Conservation (phyloP, 768 basidiomycete genomes). For the Pulveroboletus ravenelii region DNA sequence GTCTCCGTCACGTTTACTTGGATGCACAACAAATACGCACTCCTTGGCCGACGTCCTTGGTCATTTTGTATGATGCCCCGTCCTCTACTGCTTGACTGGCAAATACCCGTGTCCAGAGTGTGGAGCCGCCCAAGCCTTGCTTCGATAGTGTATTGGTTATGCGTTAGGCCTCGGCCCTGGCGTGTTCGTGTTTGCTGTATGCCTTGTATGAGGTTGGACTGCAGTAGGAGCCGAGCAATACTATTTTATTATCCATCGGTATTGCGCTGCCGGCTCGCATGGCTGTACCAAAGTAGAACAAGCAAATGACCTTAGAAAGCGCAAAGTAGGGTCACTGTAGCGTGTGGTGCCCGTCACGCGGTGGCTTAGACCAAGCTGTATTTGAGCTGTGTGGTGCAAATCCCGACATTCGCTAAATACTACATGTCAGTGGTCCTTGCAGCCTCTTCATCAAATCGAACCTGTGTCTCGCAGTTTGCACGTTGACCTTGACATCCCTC, state of each 20-base stretch:
- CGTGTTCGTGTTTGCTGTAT: not conserved
- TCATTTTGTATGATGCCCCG: conserved; percentile 40
- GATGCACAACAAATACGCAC: conserved; percentile 42
- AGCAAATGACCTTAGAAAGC: not conserved
- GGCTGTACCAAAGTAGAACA: not conserved
- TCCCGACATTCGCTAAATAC: not conserved
- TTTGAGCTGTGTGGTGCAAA: not conserved
- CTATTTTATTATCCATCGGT: not conserved
- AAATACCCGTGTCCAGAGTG: not conserved
- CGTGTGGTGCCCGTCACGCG: not conserved
- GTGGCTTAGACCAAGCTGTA: not conserved
- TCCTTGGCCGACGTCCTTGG: conserved; percentile 68
- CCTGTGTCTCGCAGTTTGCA: not conserved
- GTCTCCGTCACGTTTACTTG: conserved; percentile 54
- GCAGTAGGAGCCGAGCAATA: not conserved
- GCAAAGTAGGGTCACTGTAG: not conserved
- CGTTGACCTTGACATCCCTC: conserved; percentile 1
- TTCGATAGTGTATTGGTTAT: conserved; percentile 5
- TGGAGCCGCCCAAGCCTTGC: not conserved
- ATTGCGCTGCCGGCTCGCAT: no score
- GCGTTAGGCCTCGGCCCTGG: not conserved
- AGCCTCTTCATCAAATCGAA: not conserved
- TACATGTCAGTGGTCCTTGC: conserved; percentile 1
- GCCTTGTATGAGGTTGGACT: no score
- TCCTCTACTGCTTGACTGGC: conserved; percentile 15